Base-by-base conservation (phyloP, 305 asterid species). In the Plantago coronopus region DNA sequence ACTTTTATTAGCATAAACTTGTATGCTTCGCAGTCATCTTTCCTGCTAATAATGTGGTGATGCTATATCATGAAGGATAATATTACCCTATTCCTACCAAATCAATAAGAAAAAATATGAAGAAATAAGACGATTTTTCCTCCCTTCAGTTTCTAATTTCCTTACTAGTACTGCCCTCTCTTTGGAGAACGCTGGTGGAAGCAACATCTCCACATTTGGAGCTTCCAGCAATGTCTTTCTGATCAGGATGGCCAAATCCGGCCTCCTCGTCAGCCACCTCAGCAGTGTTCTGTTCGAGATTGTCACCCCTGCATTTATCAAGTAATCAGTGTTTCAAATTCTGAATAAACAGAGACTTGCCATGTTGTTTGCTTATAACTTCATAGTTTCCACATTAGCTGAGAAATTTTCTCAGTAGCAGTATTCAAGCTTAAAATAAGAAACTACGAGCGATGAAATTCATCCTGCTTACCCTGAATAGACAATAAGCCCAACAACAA, bases 401-500 rank as follows among this genome's bases (percentile, higher is more conserved):
- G 27, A 48, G 27, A 48, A 48, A 48, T 12, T 49, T 44, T 37
- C 10, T 38, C 16, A 13, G 9, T 58, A 29, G 12, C 22, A 22
- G 40, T 17, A n/a, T 21, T 61, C 7, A 20, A 13, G 54, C 50
- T 56, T 34, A 19, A 2, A 55, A 4, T 55, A 51, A 25, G 23
- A 21, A 38, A 19, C 17, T 48, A 45, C 14, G 34, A 34, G 60
- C 12, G 20, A 61, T 17, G 17, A 18, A 49, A 37, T 23, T 17
- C 19, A 23, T 50, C 20, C 45, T 59, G 64, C 83, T 49, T 86
- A 91, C 96, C 89, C 77, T 38, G 96, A 91, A 72, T 91, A 91
- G 48, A 88, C 84, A 23, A 88, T 13, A 29, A 91, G 87, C 46
- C 98, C 98, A 20, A 84, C 62, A 22, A 78, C 77, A 46, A 91